Conservation (phyloP, 495 filamentous ascomycete genomes). For the Xylaria curta region DNA sequence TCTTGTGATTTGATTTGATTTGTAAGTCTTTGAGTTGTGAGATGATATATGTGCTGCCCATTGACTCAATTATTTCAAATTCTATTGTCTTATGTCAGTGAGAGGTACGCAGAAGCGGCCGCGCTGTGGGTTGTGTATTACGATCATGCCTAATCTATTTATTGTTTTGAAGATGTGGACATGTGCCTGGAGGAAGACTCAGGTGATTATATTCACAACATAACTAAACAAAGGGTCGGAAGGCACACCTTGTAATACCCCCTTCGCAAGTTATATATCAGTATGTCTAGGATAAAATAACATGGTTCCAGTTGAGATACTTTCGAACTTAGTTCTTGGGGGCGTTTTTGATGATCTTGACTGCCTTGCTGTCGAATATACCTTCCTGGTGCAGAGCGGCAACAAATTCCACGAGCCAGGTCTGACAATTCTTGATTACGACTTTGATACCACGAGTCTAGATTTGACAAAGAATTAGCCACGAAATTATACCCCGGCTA, state of each 20-base stretch:
- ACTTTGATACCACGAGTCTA: constrained; percentile 11
- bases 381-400: constrained; percentile 2
- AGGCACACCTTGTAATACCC: neutral
- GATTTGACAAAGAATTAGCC: neutral
- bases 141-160: neutral
- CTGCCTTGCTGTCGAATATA: constrained; percentile 9
- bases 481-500: neutral
- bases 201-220: neutral
- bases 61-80: neutral
- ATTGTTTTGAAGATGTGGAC: neutral
- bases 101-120: neutral
- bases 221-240: neutral
- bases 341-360: neutral
- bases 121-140: neutral
- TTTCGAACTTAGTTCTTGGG: constrained; percentile 17
- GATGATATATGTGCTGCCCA: neutral
- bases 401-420: constrained; percentile 9
- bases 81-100: neutral
- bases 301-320: too few relatives aligned
- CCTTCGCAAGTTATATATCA: neutral
- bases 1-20: neutral
- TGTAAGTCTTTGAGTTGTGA: neutral
- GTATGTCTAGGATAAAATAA: neutral
- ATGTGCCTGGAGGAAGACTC: neutral
- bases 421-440: constrained; percentile 17